A percentile compares a stretch with the other conserved stretches of the same genome.
phyloP scores from a whole-genome alignment of 306 rosid genomes.

The Gastrolobium bilobum region DNA sequence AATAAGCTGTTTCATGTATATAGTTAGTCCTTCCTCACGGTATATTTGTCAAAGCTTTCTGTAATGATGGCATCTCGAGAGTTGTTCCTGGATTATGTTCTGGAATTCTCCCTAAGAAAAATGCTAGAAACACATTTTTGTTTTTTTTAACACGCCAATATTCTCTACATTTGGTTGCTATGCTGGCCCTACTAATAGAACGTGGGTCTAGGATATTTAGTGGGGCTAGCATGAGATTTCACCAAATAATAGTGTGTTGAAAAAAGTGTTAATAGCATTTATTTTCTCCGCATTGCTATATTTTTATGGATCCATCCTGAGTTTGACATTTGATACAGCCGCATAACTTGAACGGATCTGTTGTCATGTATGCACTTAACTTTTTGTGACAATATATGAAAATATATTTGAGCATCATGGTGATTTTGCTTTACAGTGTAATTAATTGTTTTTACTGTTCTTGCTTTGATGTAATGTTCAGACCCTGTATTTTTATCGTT shows the following conservation, averaged over 20 bases:
- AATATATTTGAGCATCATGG: conserved; percentile 12
- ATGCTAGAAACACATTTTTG: conserved; percentile 7
- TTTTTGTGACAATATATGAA: not conserved
- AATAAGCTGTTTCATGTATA: conserved; percentile 12
- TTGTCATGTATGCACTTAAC: conserved; percentile 5
- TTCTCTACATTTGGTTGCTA: no score
- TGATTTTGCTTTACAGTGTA: not conserved
- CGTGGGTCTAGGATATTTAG: no score
- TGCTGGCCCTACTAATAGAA: no score
- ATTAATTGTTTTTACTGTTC: not conserved
- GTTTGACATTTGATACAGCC: conserved; percentile 26
- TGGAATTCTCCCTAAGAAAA: conserved; percentile 30
- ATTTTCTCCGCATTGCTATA: no score
- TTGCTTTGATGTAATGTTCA: not conserved
- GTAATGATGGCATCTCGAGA: conserved; percentile 51
- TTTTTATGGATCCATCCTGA: conserved; percentile 39
- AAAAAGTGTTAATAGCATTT: no score
- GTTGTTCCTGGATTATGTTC: conserved; percentile 50
- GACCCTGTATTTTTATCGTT: not conserved
- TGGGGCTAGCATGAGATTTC: no score
- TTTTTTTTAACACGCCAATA: no score
- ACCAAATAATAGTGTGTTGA: no score
- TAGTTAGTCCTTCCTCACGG: conserved; percentile 36
- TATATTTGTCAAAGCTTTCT: conserved; percentile 28
- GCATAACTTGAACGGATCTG: conserved; percentile 36